Evolutionary conservation across 2,329 filamentous ascomycete species (phyloP).

Genomic region (Endocalyx cinctus): DNA sequence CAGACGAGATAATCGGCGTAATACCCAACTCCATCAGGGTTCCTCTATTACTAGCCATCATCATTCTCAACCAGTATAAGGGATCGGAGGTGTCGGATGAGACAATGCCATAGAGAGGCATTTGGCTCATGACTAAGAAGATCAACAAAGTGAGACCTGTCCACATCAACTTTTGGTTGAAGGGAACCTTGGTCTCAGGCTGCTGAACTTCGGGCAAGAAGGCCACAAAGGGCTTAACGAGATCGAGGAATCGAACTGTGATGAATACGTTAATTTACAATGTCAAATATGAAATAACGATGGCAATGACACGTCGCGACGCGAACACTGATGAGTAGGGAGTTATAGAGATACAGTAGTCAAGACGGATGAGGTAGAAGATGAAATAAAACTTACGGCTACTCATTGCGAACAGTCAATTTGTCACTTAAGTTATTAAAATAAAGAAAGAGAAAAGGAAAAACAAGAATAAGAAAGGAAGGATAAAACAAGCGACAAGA

Average conservation of each 20-base stretch:
- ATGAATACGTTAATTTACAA: too few species aligned
- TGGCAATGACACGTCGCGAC: constrained; percentile 12
- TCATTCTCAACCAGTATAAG: constrained; percentile 99
- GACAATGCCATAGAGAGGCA: constrained; percentile 98
- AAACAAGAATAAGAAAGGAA: constrained; percentile 11
- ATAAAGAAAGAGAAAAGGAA: constrained; percentile 17
- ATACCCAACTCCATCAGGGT: constrained; percentile 96
- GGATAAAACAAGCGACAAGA: constrained; percentile 21
- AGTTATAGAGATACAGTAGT: too few species aligned
- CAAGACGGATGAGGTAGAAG: too few species aligned
- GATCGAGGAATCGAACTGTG: constrained; percentile 97
- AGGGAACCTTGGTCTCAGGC: constrained; percentile 96
- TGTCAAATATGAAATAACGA: too few species aligned
- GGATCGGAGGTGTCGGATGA: constrained; percentile 98
- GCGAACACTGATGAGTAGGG: too few species aligned
- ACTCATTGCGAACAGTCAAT: constrained; percentile 26
- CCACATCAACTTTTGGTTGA: constrained; percentile 98
- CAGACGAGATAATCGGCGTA: constrained; percentile 97
- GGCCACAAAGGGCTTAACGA: constrained; percentile 99
- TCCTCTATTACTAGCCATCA: constrained; percentile 97
- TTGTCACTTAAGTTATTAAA: constrained; percentile 14
- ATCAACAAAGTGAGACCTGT: constrained; percentile 91
- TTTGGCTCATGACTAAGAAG: constrained; percentile 99
- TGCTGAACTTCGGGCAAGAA: constrained; percentile 99
- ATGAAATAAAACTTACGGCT: constrained; percentile 28